These are phyloP conservation scores for Flaveria robusta DNA, from an alignment of 129 eudicot species.

Conservation along the genomic window DNA sequence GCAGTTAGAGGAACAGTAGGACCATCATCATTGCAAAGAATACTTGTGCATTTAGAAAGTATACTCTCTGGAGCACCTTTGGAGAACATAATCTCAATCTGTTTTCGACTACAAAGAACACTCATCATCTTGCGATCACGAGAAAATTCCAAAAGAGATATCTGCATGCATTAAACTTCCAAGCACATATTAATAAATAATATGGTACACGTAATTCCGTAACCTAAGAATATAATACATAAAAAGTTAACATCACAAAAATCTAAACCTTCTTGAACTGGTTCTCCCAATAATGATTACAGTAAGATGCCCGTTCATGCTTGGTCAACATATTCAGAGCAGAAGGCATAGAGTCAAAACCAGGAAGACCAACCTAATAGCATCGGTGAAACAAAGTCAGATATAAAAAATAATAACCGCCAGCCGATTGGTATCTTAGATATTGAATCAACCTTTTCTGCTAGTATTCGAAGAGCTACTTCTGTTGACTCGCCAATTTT, in stretches of 20 bases:
- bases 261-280: conserved; percentile 83
- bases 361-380: conserved; percentile 96
- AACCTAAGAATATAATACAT: neutral
- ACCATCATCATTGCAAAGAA: conserved; percentile 91
- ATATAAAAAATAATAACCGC: neutral
- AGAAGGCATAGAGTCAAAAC: conserved; percentile 98
- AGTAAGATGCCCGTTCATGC: conserved; percentile 93
- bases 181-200: conserved; percentile 6
- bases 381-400: conserved; percentile 8
- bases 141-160: conserved; percentile 88
- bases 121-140: conserved; percentile 99
- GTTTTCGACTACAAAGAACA: conserved; percentile 94
- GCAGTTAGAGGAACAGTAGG: conserved; percentile 78
- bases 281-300: conserved; percentile 97
- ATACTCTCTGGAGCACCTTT: conserved; percentile 99
- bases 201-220: neutral
- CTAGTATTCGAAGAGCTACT: conserved; percentile 96
- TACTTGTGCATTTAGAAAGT: conserved; percentile 76
- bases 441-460: conserved; percentile 72
- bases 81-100: conserved; percentile 87
- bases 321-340: conserved; percentile 91
- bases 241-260: neutral
- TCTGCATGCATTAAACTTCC: conserved; percentile 50
- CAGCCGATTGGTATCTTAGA: conserved; percentile 7
- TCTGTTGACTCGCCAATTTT: conserved; percentile 99